Base-by-base conservation (phyloP, 352 stramenopile genomes). In the Phytophthora capsici region DNA sequence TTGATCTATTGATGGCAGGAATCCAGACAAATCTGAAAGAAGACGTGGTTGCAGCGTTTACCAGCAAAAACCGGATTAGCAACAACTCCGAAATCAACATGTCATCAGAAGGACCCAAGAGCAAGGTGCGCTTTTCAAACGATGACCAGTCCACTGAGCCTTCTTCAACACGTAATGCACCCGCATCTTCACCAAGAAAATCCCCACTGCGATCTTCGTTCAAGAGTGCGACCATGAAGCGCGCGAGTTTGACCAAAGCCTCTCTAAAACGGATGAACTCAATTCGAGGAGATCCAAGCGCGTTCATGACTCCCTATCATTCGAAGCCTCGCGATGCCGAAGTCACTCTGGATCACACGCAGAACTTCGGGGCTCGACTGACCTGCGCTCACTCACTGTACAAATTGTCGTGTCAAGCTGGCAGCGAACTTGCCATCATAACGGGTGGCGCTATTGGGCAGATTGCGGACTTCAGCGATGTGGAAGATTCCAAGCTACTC, bases 361-460 rank as follows among this genome's bases (percentile, higher is more conserved):
- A 83, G 8, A 91, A 94, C 55, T 23, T 90, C 2, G 81, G 82
- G 22, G 82, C 79, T 0, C 73, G 84, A 7, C 48, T 89, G 2
- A 84, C 75, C n/a, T 94, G 86, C 52, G 84, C 82, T 2, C 72
- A 78, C 17, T 94, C 86, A 9, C 66, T 94, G 1, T 94, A 92
- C 71, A 94, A 94, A 45, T 62, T 94, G 0, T 94, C 84, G 4
- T 91, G 86, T 14, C 82, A 92, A 49, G 10, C 23, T 6, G 77
- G 73, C 1, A 77, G 55, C 13, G 86, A 94, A 32, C 37, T 78
- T 5, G 67, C 77, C 4, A 91, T 94, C 57, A 86, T 94, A 25
- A 32, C 71, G 1, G 80, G 80, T 14, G 84, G 81, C 0, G 86
- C 86, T 0, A 88, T 94, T 7, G 38, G 68, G 1, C 82, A 93